Evolutionary conservation across 805 yeast genomes (phyloP).

Genomic region (Schizosaccharomyces pombe): DNA sequence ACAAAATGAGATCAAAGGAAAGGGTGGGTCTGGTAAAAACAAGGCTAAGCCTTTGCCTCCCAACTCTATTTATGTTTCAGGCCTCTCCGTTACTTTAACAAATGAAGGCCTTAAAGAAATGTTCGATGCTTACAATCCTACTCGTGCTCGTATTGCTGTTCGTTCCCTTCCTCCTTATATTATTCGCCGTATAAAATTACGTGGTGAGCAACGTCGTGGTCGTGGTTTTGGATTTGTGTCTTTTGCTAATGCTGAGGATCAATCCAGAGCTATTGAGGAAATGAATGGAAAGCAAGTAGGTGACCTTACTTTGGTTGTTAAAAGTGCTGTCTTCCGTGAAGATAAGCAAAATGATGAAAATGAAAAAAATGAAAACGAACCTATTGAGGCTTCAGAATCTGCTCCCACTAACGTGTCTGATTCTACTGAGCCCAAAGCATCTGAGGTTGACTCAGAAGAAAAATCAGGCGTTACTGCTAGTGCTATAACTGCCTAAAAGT

Average conservation of each 20-base stretch:
- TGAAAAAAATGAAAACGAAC: background rate
- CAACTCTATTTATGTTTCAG: slow-evolving; percentile 32
- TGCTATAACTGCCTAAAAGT: too few species aligned
- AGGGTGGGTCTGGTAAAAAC: background rate
- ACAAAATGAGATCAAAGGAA: background rate
- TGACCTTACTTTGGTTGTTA: slow-evolving; percentile 43
- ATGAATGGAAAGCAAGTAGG: slow-evolving; percentile 42
- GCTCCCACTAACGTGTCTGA: background rate
- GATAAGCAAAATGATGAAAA: slow-evolving; percentile 11
- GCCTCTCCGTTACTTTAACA: background rate
- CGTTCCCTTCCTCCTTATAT: slow-evolving; percentile 24
- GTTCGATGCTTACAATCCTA: slow-evolving; percentile 21
- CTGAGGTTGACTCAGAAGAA: background rate
- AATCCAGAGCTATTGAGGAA: slow-evolving; percentile 45
- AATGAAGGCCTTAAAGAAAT: slow-evolving; percentile 8
- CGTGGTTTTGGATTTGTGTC: slow-evolving; percentile 42
- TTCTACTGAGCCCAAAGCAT: background rate
- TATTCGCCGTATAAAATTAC: slow-evolving; percentile 22
- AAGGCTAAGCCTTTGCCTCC: slow-evolving; percentile 8
- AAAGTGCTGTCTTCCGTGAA: slow-evolving; percentile 44
- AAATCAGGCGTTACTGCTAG: background rate
- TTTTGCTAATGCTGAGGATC: slow-evolving; percentile 36
- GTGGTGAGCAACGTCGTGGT: slow-evolving; percentile 26
- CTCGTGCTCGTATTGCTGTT: slow-evolving; percentile 37
- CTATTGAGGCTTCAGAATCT: background rate